Evolutionary conservation across 192 early-diverging fungal species (phyloP).

Genomic region (Rhizophagus clarus): DNA sequence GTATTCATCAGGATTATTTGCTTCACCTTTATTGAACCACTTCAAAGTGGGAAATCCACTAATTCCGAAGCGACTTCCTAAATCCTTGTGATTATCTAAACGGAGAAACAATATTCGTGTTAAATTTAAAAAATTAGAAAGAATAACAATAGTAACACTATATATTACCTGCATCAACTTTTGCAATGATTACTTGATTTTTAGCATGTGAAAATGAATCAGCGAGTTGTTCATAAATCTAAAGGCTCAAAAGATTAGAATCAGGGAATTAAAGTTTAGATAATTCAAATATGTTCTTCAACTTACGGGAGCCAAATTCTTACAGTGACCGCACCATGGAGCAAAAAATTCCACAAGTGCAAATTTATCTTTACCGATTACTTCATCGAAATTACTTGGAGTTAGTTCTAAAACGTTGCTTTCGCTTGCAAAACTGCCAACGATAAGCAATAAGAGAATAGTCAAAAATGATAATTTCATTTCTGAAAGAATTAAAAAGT

Average conservation of each 20-base stretch:
- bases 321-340: slow-evolving; percentile 88
- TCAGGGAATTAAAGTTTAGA: neutral
- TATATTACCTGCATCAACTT: slow-evolving; percentile 64
- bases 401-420: slow-evolving; percentile 39
- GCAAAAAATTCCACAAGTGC: slow-evolving; percentile 95
- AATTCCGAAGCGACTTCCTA: slow-evolving; percentile 78
- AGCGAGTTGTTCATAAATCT: slow-evolving; percentile 80
- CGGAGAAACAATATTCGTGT: slow-evolving; percentile 31
- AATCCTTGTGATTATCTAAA: slow-evolving; percentile 76
- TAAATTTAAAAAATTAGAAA: slow-evolving; percentile 22
- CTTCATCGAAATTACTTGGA: slow-evolving; percentile 58
- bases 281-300: neutral
- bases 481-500: neutral
- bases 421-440: neutral
- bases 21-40: slow-evolving; percentile 87
- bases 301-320: slow-evolving; percentile 58
- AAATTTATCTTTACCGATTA: slow-evolving; percentile 80
- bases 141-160: neutral
- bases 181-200: slow-evolving; percentile 85
- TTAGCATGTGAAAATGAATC: slow-evolving; percentile 72
- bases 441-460: neutral
- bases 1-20: slow-evolving; percentile 78
- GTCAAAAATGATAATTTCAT: neutral
- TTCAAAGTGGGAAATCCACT: slow-evolving; percentile 90
- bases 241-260: neutral